These are phyloP conservation scores for Aspergillus alliaceus DNA, from an alignment of 2,329 filamentous ascomycete species.

Conservation along the genomic window DNA sequence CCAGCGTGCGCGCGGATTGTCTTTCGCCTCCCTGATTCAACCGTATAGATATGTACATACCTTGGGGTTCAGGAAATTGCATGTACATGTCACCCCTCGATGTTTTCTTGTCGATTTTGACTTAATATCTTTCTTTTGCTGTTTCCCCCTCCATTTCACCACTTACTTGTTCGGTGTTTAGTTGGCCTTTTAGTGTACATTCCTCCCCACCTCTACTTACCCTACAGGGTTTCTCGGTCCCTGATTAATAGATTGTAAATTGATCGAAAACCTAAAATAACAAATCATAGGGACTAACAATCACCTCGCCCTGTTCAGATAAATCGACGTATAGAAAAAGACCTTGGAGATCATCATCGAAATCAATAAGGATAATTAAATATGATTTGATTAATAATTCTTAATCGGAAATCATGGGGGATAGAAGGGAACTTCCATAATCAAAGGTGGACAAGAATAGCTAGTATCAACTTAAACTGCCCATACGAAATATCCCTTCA, in stretches of 20 bases:
- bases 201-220: conserved; percentile 7
- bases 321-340: neutral
- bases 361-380: too few species aligned
- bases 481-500: conserved; percentile 16
- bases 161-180: neutral
- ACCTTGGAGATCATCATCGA: conserved; percentile 5
- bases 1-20: neutral
- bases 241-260: neutral
- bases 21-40: neutral
- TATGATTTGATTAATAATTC: too few species aligned
- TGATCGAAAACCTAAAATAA: conserved; percentile 2
- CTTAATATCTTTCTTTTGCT: neutral
- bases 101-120: neutral
- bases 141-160: neutral
- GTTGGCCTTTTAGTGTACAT: conserved; percentile 6
- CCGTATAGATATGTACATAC: neutral
- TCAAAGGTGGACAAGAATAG: neutral
- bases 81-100: neutral
- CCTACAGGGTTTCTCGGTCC: neutral
- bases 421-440: neutral
- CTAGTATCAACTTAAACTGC: neutral
- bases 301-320: neutral
- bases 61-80: neutral
- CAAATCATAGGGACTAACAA: neutral
- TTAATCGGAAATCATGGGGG: too few species aligned